phyloP scores from a whole-genome alignment of 805 yeast genomes.

The Candida loeiensis region DNA sequence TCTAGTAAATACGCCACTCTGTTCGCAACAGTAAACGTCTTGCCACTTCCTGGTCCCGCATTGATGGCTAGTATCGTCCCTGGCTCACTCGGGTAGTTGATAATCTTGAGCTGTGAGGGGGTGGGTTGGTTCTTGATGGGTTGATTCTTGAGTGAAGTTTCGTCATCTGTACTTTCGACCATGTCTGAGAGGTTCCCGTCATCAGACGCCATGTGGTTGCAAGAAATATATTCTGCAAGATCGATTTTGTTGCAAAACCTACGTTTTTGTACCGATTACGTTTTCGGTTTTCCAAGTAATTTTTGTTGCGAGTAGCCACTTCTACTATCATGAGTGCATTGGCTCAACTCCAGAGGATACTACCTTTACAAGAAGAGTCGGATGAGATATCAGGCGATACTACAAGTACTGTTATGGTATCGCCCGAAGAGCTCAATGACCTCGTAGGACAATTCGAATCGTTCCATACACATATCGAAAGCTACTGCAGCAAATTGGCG shows the following conservation, averaged over 20 bases:
- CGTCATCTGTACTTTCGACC: no score
- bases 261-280: background rate
- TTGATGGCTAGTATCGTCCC: slow-evolving; percentile 46
- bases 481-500: slow-evolving; percentile 33
- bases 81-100: slow-evolving; percentile 37
- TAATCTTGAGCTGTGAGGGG: slow-evolving; percentile 43
- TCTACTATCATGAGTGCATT: slow-evolving; percentile 15
- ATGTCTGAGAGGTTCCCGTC: no score
- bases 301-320: no score
- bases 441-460: slow-evolving; percentile 9
- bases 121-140: background rate
- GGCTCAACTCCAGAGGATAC: slow-evolving; percentile 11
- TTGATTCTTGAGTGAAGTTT: no score
- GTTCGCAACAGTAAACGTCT: slow-evolving; percentile 56
- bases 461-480: slow-evolving; percentile 17
- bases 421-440: slow-evolving; percentile 1
- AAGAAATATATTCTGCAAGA: no score
- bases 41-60: slow-evolving; percentile 78
- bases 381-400: background rate
- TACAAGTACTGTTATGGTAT: background rate
- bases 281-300: no score
- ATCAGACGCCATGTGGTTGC: no score
- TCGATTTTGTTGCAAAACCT: background rate
- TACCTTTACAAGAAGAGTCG: slow-evolving; percentile 8
- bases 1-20: slow-evolving; percentile 49